These are phyloP conservation scores for Leucogyrophana mollusca DNA, from an alignment of 768 basidiomycete genomes.

Conservation along the genomic window DNA sequence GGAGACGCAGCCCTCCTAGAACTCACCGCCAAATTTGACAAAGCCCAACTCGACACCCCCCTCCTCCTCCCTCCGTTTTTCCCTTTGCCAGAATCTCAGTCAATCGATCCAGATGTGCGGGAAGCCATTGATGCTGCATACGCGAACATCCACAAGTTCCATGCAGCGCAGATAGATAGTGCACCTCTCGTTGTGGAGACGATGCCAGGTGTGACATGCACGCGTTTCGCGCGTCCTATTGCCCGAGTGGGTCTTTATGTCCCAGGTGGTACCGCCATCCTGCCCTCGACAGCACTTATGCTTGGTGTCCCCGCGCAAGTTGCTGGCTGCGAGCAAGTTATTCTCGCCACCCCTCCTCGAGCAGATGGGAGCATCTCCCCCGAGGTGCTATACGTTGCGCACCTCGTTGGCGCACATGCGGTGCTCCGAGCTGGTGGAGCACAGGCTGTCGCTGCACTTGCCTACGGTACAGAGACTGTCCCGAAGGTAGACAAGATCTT, in stretches of 20 bases:
- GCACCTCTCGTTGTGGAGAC: constrained; percentile 83
- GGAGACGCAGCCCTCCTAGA: constrained; percentile 88
- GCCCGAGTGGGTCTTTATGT: constrained; percentile 95
- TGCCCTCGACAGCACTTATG: constrained; percentile 97
- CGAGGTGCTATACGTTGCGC: constrained; percentile 96
- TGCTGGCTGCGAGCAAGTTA: constrained; percentile 88
- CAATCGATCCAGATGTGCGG: constrained; percentile 60
- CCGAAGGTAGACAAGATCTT: constrained; percentile 99
- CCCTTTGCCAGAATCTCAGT: constrained; percentile 46
- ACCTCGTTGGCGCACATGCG: constrained; percentile 85
- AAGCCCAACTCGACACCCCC: constrained; percentile 65
- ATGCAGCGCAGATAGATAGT: constrained; percentile 79
- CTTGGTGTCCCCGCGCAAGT: constrained; percentile 97
- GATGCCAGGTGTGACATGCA: constrained; percentile 96
- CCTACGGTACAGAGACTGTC: constrained; percentile 92
- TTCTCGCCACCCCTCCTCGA: constrained; percentile 95
- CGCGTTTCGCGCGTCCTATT: constrained; percentile 93
- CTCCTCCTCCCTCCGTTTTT: constrained; percentile 78
- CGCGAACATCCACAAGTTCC: constrained; percentile 88
- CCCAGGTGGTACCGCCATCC: constrained; percentile 93
- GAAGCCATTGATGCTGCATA: constrained; percentile 90
- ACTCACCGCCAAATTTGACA: constrained; percentile 93
- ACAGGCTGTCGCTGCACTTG: constrained; percentile 94
- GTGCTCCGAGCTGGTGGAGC: constrained; percentile 95
- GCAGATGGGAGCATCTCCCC: constrained; percentile 91